Evolutionary conservation across 2,329 filamentous ascomycete genomes (phyloP), one percentile per base, ranked within the genome.

Genomic region (Aurifilum marmelostoma): DNA sequence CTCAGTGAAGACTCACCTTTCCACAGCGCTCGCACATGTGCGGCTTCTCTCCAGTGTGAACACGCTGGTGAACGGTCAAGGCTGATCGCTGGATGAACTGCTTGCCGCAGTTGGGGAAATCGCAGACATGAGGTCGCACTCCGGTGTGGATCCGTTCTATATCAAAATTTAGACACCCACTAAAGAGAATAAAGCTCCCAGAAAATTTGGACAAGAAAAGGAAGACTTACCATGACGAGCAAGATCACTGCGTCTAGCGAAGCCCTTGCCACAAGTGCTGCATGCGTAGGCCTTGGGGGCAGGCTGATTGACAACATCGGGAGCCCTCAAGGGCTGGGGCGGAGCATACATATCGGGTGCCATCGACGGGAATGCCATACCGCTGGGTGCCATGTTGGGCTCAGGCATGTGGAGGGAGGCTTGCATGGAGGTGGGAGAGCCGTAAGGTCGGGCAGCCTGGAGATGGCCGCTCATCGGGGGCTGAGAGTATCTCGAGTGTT

Each of bases 1-100:
- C 29, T 16, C 18, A 47, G 21, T n/a, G 43, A 18, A n/a, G 11
- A 21, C 86, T 76, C 84, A 97, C 94, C 90, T 98, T 98, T 79
- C 93, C 93, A 79, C 96, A 98, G 72, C 92, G 89, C 81, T 97
- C 96, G 78, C 96, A 99, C 89, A 96, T 95, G 76, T 99, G 96
- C 64, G 96, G 96, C 82, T 99, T 99, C 83, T 98, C 96, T 73
- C 96, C 96, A 1, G 96, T 98, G 80, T 99, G 96, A 27, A 97
- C 94, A 74, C 96, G 92, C 77, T 92, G 91, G 80, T 98, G 96
- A 9, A 99, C 96, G 0, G 96, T 99, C 78, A 99, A 83, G 29
- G 96, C 96, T 37, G 94, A 97, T 68, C 96, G 88, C 80, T 99
- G 96, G 74, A 99, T 99, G 78, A 99, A 99, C 77, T 95, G 92